A percentile compares a stretch with the other conserved stretches of the same genome.
Evolutionary conservation across 495 filamentous ascomycete species (phyloP).

Genomic region (Neurospora tetraspora): DNA sequence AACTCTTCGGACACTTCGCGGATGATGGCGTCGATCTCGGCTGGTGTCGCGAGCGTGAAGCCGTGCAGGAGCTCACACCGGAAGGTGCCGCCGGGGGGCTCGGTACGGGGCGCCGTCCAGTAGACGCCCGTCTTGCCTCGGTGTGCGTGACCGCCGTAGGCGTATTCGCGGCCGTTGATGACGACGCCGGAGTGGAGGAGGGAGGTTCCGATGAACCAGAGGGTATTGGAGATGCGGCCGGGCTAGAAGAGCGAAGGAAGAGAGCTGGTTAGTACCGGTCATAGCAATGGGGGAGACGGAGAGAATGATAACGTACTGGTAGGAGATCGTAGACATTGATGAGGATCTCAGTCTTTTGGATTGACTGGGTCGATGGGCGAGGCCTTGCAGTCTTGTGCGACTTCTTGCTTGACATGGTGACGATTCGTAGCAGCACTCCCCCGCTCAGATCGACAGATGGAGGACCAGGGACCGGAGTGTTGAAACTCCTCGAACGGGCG

Average conservation of each 20-base stretch:
- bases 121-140: slow-evolving; percentile 64
- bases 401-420: slow-evolving; percentile 9
- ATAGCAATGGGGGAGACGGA: not conserved
- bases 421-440: not conserved
- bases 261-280: not conserved
- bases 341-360: slow-evolving; percentile 59
- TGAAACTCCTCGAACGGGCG: not conserved
- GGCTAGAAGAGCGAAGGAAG: slow-evolving; percentile 34
- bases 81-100: slow-evolving; percentile 67
- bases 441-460: not conserved
- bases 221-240: slow-evolving; percentile 52
- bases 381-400: slow-evolving; percentile 33
- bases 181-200: slow-evolving; percentile 72
- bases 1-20: slow-evolving; percentile 56
- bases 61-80: slow-evolving; percentile 59
- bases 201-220: slow-evolving; percentile 63
- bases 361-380: slow-evolving; percentile 47
- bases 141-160: slow-evolving; percentile 68
- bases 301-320: slow-evolving; percentile 39
- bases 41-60: slow-evolving; percentile 50
- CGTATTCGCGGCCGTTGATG: slow-evolving; percentile 68
- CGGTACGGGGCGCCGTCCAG: slow-evolving; percentile 56
- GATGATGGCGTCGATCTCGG: slow-evolving; percentile 59
- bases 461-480: not conserved
- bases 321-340: slow-evolving; percentile 76